These are phyloP conservation scores for Aspergillus oerlinghausenensis DNA, from an alignment of 2,329 filamentous ascomycete genomes.

Conservation along the genomic window DNA sequence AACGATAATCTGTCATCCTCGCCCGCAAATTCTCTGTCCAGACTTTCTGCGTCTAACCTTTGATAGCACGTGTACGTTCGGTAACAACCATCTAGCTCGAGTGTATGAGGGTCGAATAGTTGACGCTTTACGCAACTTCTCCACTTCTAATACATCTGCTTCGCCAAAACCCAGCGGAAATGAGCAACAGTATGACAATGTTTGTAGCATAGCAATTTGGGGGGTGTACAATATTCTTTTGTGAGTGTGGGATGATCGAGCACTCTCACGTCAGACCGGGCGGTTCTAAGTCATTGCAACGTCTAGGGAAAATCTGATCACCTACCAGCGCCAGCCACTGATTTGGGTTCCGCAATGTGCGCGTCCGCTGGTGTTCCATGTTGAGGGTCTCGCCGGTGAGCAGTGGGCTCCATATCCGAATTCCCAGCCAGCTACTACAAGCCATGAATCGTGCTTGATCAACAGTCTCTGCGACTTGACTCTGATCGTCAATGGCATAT, in stretches of 20 bases:
- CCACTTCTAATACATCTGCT: constrained; percentile 3
- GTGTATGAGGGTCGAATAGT: constrained; percentile 25
- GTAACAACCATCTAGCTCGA: constrained; percentile 19
- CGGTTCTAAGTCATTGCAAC: neutral
- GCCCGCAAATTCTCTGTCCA: neutral
- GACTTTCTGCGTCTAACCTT: neutral
- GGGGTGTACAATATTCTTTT: constrained; percentile 7
- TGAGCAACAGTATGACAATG: neutral
- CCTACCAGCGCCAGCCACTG: neutral
- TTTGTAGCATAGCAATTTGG: constrained; percentile 2
- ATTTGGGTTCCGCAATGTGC: neutral
- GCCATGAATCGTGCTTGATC: neutral
- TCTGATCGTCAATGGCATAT: neutral
- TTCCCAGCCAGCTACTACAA: neutral
- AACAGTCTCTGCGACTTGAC: neutral
- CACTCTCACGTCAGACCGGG: neutral
- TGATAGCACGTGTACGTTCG: constrained; percentile 17
- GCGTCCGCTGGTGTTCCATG: neutral
- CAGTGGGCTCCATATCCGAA: neutral
- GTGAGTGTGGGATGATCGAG: neutral
- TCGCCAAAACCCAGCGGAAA: constrained; percentile 7
- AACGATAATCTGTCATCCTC: neutral
- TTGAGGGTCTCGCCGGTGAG: neutral
- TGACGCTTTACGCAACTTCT: neutral
- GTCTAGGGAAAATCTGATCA: neutral